Base-by-base conservation (phyloP, 345 rosid genomes). In the Carallia pectinifolia region DNA sequence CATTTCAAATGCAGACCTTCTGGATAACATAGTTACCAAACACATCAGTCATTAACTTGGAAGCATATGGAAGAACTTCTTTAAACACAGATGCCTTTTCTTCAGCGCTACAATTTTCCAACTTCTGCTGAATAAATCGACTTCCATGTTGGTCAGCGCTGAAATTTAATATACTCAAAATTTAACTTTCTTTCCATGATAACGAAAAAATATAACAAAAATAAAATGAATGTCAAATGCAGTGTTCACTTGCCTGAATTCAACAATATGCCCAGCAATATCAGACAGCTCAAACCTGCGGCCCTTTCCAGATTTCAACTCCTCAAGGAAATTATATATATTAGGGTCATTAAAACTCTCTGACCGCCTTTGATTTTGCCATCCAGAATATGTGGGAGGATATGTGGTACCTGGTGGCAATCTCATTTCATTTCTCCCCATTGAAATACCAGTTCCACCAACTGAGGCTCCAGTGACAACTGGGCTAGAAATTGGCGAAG, bases 131-230 rank as follows among this genome's bases (percentile, higher is more conserved):
- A 78, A 96, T 96, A 82, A 89, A 96, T 36, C 99, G 98, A 80
- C 98, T 96, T 71, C 99, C 99, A 74, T 96, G 99, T 80, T 92
- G 97, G 84, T 95, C 99, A 76, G 87, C 87, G 73, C 99, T 95
- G 90, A 74, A 79, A 72, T 61, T 29, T 62, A 71, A 81, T 73
- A 67, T 34, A 15, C 67, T 52, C 27, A 37, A 58, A 63, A 72
- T 27, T 68, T 44, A 53, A 69, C 40, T 55, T 69, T 27, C 34
- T 10, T 44, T 44, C 50, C 16, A 44, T 44, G 66, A 63, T 71
- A 39, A 53, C 52, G 15, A 13, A 30, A 10, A 36, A 60, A 50
- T 56, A 62, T 44, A 34, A 55, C 58, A 69, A 53, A 59, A 17
- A 73, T 40, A 71, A 71, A 66, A 74, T 9, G 15, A 56, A 9